phyloP scores from a whole-genome alignment of 2,329 filamentous ascomycete genomes.

The Phoma herbarum region DNA sequence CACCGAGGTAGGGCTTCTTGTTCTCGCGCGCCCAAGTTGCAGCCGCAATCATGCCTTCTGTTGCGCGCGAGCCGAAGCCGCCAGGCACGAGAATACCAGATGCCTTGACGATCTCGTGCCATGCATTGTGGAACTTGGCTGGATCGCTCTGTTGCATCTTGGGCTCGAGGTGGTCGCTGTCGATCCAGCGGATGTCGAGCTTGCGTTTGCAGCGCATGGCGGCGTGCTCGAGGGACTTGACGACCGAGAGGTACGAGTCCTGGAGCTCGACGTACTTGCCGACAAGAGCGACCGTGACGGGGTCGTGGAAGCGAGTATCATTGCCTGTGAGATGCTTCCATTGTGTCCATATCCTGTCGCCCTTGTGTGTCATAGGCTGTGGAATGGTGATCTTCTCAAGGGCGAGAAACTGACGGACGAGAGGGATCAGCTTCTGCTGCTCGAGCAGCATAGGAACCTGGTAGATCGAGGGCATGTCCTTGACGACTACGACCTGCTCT shows the following conservation, averaged over 20 bases:
- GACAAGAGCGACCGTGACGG: conserved; percentile 83
- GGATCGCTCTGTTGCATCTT: conserved; percentile 68
- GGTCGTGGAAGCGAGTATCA: conserved; percentile 71
- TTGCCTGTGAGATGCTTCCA: conserved; percentile 78
- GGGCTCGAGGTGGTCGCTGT: conserved; percentile 83
- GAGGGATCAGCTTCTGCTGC: conserved; percentile 76
- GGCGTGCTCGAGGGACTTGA: conserved; percentile 89
- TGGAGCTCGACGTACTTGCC: conserved; percentile 90
- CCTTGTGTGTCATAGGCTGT: conserved; percentile 66
- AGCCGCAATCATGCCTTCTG: conserved; percentile 87
- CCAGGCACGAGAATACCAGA: conserved; percentile 74
- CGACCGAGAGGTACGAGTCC: conserved; percentile 85
- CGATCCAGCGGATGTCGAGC: conserved; percentile 83
- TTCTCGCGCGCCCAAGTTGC: conserved; percentile 88
- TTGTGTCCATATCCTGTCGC: conserved; percentile 74
- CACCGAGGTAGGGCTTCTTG: conserved; percentile 82
- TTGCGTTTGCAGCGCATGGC: conserved; percentile 86
- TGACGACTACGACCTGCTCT: conserved; percentile 85
- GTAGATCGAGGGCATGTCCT: conserved; percentile 89
- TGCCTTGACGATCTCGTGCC: conserved; percentile 79
- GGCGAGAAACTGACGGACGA: conserved; percentile 71
- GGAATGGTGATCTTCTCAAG: conserved; percentile 67
- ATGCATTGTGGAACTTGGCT: conserved; percentile 82
- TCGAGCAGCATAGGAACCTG: conserved; percentile 93
- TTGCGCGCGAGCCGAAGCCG: conserved; percentile 83